A percentile compares a stretch with the other conserved stretches of the same genome.
Evolutionary conservation across 2,329 filamentous ascomycete species (phyloP).

Genomic region (Byssothecium circinans): DNA sequence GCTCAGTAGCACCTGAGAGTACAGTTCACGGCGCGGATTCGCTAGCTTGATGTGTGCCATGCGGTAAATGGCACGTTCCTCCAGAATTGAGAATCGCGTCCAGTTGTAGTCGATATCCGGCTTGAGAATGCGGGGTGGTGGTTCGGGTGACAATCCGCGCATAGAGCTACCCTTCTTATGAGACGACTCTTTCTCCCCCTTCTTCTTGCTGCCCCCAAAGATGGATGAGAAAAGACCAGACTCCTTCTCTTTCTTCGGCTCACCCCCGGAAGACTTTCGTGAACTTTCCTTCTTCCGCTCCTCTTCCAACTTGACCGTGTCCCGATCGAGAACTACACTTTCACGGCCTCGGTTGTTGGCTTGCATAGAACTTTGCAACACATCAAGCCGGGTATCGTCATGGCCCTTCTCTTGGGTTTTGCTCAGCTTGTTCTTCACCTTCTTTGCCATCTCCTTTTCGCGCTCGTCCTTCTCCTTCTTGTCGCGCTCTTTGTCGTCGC

Average conservation of each 20-base stretch:
- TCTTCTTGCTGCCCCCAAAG: constrained; percentile 89
- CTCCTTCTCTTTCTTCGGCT: constrained; percentile 85
- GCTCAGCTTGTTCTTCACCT: constrained; percentile 64
- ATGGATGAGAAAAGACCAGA: constrained; percentile 85
- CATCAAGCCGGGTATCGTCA: constrained; percentile 81
- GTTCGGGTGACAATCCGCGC: constrained; percentile 77
- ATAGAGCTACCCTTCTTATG: constrained; percentile 73
- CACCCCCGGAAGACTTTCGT: constrained; percentile 66
- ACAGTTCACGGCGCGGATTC: constrained; percentile 88
- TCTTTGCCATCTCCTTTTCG: constrained; percentile 44
- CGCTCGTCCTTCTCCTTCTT: constrained; percentile 51
- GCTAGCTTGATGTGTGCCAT: constrained; percentile 99
- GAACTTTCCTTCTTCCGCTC: constrained; percentile 79
- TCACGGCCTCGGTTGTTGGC: constrained; percentile 66
- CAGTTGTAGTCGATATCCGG: constrained; percentile 95
- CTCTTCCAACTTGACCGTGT: constrained; percentile 72
- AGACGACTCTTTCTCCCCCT: constrained; percentile 71
- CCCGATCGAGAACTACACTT: constrained; percentile 80
- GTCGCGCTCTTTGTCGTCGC: constrained; percentile 70
- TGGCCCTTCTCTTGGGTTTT: constrained; percentile 61
- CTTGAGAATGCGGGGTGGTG: constrained; percentile 67
- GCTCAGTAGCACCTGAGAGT: constrained; percentile 93
- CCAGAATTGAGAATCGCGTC: constrained; percentile 91
- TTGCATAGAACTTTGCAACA: constrained; percentile 86
- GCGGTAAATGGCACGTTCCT: constrained; percentile 95